A percentile compares a stretch with the other conserved stretches of the same genome.
phyloP scores from a whole-genome alignment of 768 basidiomycete genomes.

The Russula brevipes region DNA sequence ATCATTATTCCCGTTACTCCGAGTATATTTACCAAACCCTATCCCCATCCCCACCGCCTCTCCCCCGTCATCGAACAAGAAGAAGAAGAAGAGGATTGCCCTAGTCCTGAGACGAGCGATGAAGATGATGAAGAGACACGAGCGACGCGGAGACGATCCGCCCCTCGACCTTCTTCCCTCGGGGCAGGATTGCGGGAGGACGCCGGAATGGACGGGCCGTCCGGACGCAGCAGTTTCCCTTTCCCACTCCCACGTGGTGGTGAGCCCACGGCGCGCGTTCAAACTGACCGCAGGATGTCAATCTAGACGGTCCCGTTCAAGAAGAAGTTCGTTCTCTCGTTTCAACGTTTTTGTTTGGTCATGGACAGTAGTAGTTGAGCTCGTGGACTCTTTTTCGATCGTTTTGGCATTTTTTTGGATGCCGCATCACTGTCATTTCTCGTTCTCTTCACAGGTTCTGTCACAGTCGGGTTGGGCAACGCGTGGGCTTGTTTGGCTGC shows the following conservation, averaged over 20 bases:
- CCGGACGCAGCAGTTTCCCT: not conserved
- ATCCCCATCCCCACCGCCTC: constrained; percentile 15
- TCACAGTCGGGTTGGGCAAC: not conserved
- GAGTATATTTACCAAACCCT: not conserved
- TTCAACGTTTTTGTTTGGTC: not conserved
- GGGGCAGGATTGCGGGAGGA: not conserved
- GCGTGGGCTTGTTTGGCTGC: not conserved
- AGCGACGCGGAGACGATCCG: constrained; percentile 11
- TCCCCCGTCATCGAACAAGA: constrained; percentile 9
- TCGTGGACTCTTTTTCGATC: constrained; percentile 13
- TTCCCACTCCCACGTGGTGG: not conserved
- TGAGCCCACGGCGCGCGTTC: not conserved
- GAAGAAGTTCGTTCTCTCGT: not conserved
- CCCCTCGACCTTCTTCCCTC: not conserved
- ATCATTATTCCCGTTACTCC: not conserved
- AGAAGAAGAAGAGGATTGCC: not conserved
- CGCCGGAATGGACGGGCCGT: not conserved
- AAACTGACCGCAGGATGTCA: constrained; percentile 4
- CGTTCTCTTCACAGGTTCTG: not conserved
- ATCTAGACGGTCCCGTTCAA: not conserved
- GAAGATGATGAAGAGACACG: not conserved
- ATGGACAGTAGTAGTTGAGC: constrained; percentile 10
- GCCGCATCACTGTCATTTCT: constrained; percentile 9
- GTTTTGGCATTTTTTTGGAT: not conserved
- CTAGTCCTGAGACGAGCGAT: not conserved